Evolutionary conservation across 2,329 filamentous ascomycete genomes (phyloP).

Genomic region (Apiospora koreana): DNA sequence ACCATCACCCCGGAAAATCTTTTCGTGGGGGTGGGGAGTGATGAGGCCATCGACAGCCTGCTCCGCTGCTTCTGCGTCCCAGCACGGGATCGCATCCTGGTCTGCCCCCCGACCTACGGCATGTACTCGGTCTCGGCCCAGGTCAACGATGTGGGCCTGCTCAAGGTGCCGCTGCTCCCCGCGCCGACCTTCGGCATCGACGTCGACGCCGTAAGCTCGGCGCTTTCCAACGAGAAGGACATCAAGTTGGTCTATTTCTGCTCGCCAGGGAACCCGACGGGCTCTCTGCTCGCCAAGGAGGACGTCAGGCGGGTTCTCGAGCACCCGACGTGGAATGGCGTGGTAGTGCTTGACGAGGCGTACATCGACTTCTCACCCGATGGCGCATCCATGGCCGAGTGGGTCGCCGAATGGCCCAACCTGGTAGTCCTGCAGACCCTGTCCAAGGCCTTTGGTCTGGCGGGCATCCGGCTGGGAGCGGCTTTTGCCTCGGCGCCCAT

Average conservation of each 20-base stretch:
- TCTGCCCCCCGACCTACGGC: conserved; percentile 95
- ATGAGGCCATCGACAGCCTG: conserved; percentile 94
- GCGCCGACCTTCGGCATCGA: conserved; percentile 75
- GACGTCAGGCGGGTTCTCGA: conserved; percentile 74
- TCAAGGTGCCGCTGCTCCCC: conserved; percentile 79
- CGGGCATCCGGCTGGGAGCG: conserved; percentile 86
- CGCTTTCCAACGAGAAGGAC: conserved; percentile 57
- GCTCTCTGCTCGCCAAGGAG: conserved; percentile 71
- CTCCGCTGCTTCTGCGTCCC: conserved; percentile 92
- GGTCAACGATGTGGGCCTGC: conserved; percentile 86
- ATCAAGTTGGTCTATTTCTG: conserved; percentile 94
- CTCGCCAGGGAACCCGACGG: conserved; percentile 94
- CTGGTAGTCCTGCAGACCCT: conserved; percentile 97
- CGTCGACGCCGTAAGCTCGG: conserved; percentile 64
- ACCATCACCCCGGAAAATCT: conserved; percentile 77
- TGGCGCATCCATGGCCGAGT: conserved; percentile 81
- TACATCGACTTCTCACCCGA: conserved; percentile 91
- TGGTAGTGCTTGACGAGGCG: conserved; percentile 88
- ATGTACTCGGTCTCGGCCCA: conserved; percentile 97
- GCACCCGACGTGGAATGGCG: conserved; percentile 92
- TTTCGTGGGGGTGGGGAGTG: conserved; percentile 93
- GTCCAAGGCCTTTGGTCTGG: conserved; percentile 96
- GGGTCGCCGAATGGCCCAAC: conserved; percentile 91
- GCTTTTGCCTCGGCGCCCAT: conserved; percentile 78
- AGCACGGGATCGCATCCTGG: conserved; percentile 84